Percentiles rank a stretch among this genome's conserved stretches.
These are phyloP conservation scores for Orbilia blumenaviensis DNA, from an alignment of 2,329 filamentous ascomycete species.

Conservation along the genomic window DNA sequence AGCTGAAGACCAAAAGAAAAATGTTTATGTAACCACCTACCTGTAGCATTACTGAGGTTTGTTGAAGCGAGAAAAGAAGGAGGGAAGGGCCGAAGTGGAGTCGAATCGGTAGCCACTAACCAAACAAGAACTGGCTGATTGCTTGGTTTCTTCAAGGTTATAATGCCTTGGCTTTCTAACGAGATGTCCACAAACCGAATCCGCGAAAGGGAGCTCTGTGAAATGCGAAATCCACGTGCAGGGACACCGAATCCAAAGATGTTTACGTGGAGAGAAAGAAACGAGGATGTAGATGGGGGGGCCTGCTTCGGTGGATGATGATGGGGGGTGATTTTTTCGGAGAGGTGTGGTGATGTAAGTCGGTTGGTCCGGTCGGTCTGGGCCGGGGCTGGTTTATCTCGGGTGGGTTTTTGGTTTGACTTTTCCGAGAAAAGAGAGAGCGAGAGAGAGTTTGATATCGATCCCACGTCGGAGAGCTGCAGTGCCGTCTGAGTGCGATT, in stretches of 20 bases:
- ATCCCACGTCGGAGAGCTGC: background rate
- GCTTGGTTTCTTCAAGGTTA: constrained; percentile 36
- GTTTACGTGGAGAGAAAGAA: background rate
- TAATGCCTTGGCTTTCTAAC: constrained; percentile 32
- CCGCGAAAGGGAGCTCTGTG: constrained; percentile 40
- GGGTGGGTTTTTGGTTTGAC: background rate
- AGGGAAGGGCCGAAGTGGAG: constrained; percentile 40
- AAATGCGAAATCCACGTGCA: constrained; percentile 29
- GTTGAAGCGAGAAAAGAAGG: constrained; percentile 51
- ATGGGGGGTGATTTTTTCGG: constrained; percentile 12
- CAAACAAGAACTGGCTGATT: constrained; percentile 38
- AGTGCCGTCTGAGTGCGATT: background rate
- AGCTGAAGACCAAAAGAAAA: background rate
- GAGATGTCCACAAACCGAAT: constrained; percentile 36
- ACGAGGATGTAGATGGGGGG: constrained; percentile 7
- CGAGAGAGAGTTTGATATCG: constrained; percentile 18
- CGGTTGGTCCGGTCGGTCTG: constrained; percentile 2
- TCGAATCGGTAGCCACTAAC: constrained; percentile 46
- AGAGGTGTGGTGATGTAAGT: constrained; percentile 32
- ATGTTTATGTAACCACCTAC: constrained; percentile 14
- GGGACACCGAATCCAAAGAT: background rate
- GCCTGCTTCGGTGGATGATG: background rate
- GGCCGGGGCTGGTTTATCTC: background rate
- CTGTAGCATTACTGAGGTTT: constrained; percentile 54
- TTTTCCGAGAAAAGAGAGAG: background rate